These are phyloP conservation scores for Vitis hybrid DNA, from an alignment of 177 flowering plant genomes.

Conservation along the genomic window DNA sequence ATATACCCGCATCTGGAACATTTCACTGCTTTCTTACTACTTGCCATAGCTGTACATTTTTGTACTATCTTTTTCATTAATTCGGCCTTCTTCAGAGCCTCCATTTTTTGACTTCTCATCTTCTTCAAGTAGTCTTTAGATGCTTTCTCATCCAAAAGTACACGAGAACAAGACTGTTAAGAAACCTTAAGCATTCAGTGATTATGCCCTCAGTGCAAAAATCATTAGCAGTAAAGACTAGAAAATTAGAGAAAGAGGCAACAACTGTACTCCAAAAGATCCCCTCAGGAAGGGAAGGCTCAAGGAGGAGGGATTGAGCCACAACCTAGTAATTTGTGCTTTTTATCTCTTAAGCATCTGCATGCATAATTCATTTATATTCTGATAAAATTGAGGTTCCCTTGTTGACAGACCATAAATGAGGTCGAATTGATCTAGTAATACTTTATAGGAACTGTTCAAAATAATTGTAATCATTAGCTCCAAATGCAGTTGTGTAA, in stretches of 20 bases:
- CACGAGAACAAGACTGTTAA: conserved; percentile 68
- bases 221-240: not conserved
- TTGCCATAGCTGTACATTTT: conserved; percentile 46
- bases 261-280: not conserved
- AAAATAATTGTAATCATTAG: too few species aligned
- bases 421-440: too few species aligned
- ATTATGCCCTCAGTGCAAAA: not conserved
- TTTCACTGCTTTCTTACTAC: conserved; percentile 36
- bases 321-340: not conserved
- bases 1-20: conserved; percentile 70
- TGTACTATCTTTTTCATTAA: conserved; percentile 49
- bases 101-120: conserved; percentile 69
- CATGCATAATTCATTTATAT: not conserved
- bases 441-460: too few species aligned
- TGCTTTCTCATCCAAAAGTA: conserved; percentile 65
- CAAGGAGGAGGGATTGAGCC: not conserved
- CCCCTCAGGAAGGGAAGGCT: not conserved
- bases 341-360: not conserved
- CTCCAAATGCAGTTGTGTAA: too few species aligned
- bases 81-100: conserved; percentile 54
- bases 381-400: not conserved
- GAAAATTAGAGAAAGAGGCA: not conserved
- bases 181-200: conserved; percentile 6
- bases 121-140: conserved; percentile 52
- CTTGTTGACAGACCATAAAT: not conserved